phyloP scores from a whole-genome alignment of 768 basidiomycete genomes.

The Sporobolomyces roseus region DNA sequence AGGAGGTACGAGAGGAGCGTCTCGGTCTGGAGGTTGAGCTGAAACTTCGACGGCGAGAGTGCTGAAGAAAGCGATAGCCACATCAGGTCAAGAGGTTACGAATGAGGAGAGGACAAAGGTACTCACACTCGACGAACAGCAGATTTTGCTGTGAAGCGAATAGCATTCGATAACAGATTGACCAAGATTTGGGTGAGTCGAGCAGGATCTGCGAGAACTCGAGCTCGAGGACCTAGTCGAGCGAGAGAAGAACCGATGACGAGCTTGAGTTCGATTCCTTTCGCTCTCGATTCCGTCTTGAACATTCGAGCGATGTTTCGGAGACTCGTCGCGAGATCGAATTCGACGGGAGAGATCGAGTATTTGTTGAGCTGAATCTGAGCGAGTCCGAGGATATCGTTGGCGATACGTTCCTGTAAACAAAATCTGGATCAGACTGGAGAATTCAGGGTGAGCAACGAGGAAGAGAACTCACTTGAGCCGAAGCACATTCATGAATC shows the following conservation, averaged over 20 bases:
- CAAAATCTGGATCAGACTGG: not conserved
- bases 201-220: conserved; percentile 36
- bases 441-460: not conserved
- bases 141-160: conserved; percentile 46
- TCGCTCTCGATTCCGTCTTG: conserved; percentile 47
- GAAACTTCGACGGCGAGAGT: conserved; percentile 48
- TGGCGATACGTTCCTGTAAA: conserved; percentile 47
- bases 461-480: not conserved
- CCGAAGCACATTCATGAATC: conserved; percentile 31
- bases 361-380: conserved; percentile 48
- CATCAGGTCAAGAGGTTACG: conserved; percentile 19
- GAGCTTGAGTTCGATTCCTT: conserved; percentile 47
- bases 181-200: conserved; percentile 47
- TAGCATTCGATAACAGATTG: conserved; percentile 49
- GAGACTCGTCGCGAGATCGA: conserved; percentile 46
- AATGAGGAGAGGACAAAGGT: not conserved
- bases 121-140: conserved; percentile 25
- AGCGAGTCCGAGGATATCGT: conserved; percentile 47
- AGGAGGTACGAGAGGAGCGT: conserved; percentile 42
- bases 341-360: conserved; percentile 46
- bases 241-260: conserved; percentile 47
- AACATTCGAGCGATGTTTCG: conserved; percentile 48
- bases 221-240: conserved; percentile 29
- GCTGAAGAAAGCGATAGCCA: conserved; percentile 22
- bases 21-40: conserved; percentile 18